Evolutionary conservation across 768 basidiomycete genomes (phyloP), one percentile per base, ranked within the genome.

Genomic region (Termitomyces sp.): DNA sequence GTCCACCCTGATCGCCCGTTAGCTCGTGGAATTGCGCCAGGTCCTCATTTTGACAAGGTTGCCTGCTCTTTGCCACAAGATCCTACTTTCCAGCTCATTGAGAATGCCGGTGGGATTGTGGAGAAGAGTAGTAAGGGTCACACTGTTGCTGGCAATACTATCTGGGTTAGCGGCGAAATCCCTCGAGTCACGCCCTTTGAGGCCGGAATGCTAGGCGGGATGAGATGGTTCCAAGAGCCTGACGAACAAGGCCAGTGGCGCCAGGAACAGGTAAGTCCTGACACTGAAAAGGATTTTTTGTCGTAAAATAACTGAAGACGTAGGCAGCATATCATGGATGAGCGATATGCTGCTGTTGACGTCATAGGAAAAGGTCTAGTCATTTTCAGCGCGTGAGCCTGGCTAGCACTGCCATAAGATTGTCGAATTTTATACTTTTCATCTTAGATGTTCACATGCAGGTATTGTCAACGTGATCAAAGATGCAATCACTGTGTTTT

Each of bases 141-240:
- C 67, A 71, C 74, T 5, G 80, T 92, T 52, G 83, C 86, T 3
- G 81, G 72, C 9, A 81, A 75, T 5, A 80, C 82, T 7, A 74
- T 92, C 20, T 92, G 83, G 72, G 83, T 93, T 13, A 93, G 92
- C 66, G 91, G 91, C 1, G 86, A 88, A 70, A 88, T 94, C 53
- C 85, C 88, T 10, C 71, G 92, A 47, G 74, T 84, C 38, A 89
- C 86, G 0, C 62, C 77, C 14, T 93, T 77, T 58, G 92, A 94
- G 69, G 67, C 65, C 0, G 92, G 92, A 1, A 67, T 93, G 52
- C 74, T 80, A 22, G 86, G 91, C 3, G 88, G 79, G 0, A 76
- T 85, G 71, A 76, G 85, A 56, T 94, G 88, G 83, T 69, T 74
- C 11, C 64, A 72, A 54, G 67, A 65, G 20, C 66, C 72, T 16